These are phyloP conservation scores for Rhizopus delemar DNA, from an alignment of 371 early-diverging fungal genomes.

Conservation along the genomic window DNA sequence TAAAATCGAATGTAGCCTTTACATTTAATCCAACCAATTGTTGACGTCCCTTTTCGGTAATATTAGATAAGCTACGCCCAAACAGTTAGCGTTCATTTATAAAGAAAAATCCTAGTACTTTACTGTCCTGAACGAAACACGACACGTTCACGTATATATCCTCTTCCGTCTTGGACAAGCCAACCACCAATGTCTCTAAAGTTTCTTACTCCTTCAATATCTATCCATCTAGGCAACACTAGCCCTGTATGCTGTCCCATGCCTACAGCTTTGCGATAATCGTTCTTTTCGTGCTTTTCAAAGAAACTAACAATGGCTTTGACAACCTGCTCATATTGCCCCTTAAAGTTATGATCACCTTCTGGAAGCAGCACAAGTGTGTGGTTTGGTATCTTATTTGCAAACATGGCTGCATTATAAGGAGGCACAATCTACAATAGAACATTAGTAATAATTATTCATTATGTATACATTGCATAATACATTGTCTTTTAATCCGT, in stretches of 20 bases:
- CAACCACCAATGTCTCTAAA: slow-evolving; percentile 66
- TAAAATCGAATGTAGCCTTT: slow-evolving; percentile 58
- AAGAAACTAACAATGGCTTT: slow-evolving; percentile 43
- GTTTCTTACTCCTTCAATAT: slow-evolving; percentile 64
- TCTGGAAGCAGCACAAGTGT: slow-evolving; percentile 52
- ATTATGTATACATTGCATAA: neutral
- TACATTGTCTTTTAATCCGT: slow-evolving; percentile 61
- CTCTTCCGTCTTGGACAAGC: slow-evolving; percentile 42
- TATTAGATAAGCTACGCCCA: slow-evolving; percentile 25
- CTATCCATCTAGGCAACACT: slow-evolving; percentile 43
- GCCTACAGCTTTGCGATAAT: slow-evolving; percentile 31
- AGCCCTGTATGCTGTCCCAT: slow-evolving; percentile 36
- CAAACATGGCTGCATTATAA: slow-evolving; percentile 55
- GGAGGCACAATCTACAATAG: slow-evolving; percentile 55
- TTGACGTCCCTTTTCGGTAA: slow-evolving; percentile 48
- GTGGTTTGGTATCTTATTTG: slow-evolving; percentile 54
- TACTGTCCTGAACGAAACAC: slow-evolving; percentile 40
- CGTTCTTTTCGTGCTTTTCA: slow-evolving; percentile 40
- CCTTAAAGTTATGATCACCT: slow-evolving; percentile 62
- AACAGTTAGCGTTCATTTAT: neutral
- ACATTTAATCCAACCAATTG: slow-evolving; percentile 52
- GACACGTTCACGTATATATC: slow-evolving; percentile 48
- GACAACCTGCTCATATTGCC: slow-evolving; percentile 47
- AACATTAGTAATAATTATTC: neutral
- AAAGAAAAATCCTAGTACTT: slow-evolving; percentile 2